Conservation (phyloP, 306 rosid genomes). For the Sechiopsis laciniata region DNA sequence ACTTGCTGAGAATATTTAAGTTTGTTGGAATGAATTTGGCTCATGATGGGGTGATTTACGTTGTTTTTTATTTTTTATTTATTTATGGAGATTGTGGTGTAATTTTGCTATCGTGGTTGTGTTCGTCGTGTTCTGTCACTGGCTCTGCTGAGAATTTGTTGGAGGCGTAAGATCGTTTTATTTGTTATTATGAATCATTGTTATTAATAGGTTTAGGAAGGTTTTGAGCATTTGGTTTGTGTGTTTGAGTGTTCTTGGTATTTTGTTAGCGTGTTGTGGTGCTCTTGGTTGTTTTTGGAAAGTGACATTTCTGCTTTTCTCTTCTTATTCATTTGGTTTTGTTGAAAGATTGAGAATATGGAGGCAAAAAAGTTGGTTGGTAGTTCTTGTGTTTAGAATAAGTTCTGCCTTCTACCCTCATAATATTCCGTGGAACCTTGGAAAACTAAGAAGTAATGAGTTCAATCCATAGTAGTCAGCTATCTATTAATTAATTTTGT, state of each 20-base stretch:
- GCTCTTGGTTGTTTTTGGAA: neutral
- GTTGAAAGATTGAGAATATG: neutral
- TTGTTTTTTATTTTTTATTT: neutral
- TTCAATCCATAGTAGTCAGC: no score
- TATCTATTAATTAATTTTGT: no score
- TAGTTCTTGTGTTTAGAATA: neutral
- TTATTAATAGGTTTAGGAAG: neutral
- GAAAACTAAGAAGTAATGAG: no score
- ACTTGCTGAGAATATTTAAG: slow-evolving; percentile 15
- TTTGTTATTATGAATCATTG: neutral
- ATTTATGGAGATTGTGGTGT: neutral
- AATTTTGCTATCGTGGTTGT: slow-evolving; percentile 9
- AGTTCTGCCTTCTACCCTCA: neutral
- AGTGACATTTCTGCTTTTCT: neutral
- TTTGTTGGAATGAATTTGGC: neutral
- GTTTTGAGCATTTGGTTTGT: neutral
- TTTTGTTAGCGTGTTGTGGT: neutral
- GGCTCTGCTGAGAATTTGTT: neutral
- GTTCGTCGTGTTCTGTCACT: neutral
- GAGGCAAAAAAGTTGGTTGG: neutral
- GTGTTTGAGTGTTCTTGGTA: neutral
- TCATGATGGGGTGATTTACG: neutral
- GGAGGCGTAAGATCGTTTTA: neutral
- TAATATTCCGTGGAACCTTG: neutral
- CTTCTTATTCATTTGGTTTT: neutral